Evolutionary conservation across 2,329 filamentous ascomycete genomes (phyloP), one percentile per base, ranked within the genome.

Genomic region (Trichoderma sp.): DNA sequence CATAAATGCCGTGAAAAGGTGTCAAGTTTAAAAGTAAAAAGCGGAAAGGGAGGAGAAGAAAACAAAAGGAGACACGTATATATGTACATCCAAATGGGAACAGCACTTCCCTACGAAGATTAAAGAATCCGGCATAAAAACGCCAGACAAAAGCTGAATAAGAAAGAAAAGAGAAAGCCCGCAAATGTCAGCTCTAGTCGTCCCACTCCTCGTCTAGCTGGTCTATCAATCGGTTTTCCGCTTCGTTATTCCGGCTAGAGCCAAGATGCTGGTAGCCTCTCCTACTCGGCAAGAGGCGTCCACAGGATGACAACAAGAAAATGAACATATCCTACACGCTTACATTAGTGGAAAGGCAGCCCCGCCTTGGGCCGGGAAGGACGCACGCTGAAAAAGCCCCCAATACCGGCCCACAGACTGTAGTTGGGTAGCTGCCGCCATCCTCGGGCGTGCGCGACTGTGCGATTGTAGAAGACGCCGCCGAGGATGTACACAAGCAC

Each of bases 131-230:
- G 65, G 65, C 53, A 43, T 59, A 9, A 17, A 43, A 58, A 23
- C 12, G 65, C 64, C 64, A 57, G 61, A 67, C 39, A 30, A 63
- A 32, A 59, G 17, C 43, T 13, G 26, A 63, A 55, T 15, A 68
- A 70, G 12, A 43, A 68, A 72, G 55, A 58, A 70, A 34, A 68
- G 59, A 58, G 23, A 30, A 64, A 73, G n/a, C 17, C 61, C 57
- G 43, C 34, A 57, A 13, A 20, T 43, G 32, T 15, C 58, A 68
- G 47, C 36, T 36, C 64, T 68, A 91, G 74, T 97, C 95, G 76
- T 98, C 95, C 95, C 95, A 98, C 80, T 98, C 95, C 81, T 98
- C 95, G 78, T 98, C 96, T 72, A 98, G 85, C 81, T 98, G 94
- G 80, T 98, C 95, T 80, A 99, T 98, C 76, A 98, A 83, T 74